These are phyloP conservation scores for Talaromyces marneffei DNA, from an alignment of 2,329 filamentous ascomycete species.

Conservation along the genomic window DNA sequence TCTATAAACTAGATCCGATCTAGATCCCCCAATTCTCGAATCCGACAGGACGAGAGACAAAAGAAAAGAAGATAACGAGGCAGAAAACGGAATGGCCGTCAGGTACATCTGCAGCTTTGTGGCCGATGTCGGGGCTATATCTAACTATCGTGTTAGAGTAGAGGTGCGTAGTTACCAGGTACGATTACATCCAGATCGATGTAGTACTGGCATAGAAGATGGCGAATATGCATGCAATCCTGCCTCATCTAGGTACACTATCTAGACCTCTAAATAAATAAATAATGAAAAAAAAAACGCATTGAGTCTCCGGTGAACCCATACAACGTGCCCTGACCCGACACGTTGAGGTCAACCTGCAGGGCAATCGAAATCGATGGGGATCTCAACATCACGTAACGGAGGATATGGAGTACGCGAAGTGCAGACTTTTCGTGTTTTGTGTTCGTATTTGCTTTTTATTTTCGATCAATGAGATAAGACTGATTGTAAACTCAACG, in stretches of 20 bases:
- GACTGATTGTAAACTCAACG: neutral
- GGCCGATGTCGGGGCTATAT: neutral
- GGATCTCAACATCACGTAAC: neutral
- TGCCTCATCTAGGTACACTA: neutral
- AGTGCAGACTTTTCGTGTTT: neutral
- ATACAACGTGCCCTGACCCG: neutral
- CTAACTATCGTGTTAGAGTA: no score
- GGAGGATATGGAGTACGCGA: neutral
- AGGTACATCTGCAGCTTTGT: conserved; percentile 7
- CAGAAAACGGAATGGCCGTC: neutral
- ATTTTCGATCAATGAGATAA: neutral
- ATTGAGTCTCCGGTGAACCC: neutral
- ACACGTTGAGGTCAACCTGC: neutral
- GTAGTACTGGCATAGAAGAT: neutral
- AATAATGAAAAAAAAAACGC: neutral
- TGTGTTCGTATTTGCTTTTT: neutral
- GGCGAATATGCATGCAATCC: conserved; percentile 3
- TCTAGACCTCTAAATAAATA: no score
- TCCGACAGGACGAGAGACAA: neutral
- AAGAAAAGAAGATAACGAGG: neutral
- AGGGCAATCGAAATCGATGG: neutral
- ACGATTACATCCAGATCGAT: neutral
- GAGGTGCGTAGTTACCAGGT: neutral
- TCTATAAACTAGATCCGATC: neutral
- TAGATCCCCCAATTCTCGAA: neutral